phyloP scores from a whole-genome alignment of 2,329 filamentous ascomycete species.

The Talaromyces amestolkiae region DNA sequence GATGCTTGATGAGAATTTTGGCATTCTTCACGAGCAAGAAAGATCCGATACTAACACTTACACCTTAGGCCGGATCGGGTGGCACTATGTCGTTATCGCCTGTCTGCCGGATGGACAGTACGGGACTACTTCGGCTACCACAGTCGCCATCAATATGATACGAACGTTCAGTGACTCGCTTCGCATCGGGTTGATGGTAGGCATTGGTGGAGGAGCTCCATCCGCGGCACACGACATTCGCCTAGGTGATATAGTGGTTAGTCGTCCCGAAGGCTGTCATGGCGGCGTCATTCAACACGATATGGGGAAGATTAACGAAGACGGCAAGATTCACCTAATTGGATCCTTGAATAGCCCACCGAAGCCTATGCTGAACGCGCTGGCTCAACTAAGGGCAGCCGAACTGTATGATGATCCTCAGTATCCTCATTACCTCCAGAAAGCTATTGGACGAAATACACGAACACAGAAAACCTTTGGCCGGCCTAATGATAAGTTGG shows the following conservation, averaged over 20 bases:
- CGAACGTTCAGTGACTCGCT: constrained; percentile 20
- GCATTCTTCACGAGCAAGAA: background rate
- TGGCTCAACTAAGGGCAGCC: background rate
- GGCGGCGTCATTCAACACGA: constrained; percentile 25
- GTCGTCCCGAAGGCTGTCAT: constrained; percentile 8
- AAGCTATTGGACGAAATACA: background rate
- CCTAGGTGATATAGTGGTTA: constrained; percentile 21
- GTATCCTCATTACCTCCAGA: background rate
- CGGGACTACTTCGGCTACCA: constrained; percentile 21
- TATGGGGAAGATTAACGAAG: constrained; percentile 20
- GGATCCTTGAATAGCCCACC: background rate
- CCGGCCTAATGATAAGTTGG: background rate
- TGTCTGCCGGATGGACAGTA: constrained; percentile 21
- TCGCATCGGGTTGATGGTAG: constrained; percentile 21
- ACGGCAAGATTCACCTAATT: background rate
- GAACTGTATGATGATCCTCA: background rate
- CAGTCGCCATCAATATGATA: constrained; percentile 22
- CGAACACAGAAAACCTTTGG: background rate
- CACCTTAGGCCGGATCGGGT: background rate
- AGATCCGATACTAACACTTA: constrained; percentile 10
- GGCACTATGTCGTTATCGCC: background rate
- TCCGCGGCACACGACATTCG: background rate
- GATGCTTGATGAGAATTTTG: constrained; percentile 15
- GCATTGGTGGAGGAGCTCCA: constrained; percentile 20
- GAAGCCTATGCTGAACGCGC: background rate